A percentile compares a stretch with the other conserved stretches of the same genome.
phyloP scores from a whole-genome alignment of 371 early-diverging fungal species.

The Mucor sp. region DNA sequence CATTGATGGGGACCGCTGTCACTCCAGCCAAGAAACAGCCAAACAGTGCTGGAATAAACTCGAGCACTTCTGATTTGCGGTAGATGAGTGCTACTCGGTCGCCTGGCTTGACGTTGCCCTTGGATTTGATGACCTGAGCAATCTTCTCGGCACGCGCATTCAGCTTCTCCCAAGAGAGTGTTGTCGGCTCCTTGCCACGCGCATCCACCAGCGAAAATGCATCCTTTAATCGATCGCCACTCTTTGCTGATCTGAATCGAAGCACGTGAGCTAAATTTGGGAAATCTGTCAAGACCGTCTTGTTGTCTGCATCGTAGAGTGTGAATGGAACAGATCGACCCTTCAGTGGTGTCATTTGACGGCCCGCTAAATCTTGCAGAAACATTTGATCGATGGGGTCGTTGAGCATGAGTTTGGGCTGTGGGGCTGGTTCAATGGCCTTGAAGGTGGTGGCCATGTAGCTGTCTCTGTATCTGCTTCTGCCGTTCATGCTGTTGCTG shows the following conservation, averaged over 20 bases:
- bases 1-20: constrained; percentile 83
- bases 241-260: constrained; percentile 55
- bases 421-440: constrained; percentile 48
- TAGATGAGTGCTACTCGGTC: constrained; percentile 81
- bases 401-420: constrained; percentile 26
- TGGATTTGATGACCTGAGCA: constrained; percentile 62
- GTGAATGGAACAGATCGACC: constrained; percentile 18
- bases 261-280: constrained; percentile 59
- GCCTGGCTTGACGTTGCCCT: constrained; percentile 57
- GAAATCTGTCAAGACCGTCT: constrained; percentile 44
- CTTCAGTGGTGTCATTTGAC: constrained; percentile 34
- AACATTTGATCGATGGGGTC: constrained; percentile 34
- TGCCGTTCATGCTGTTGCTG: constrained; percentile 30
- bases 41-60: constrained; percentile 76
- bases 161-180: constrained; percentile 76
- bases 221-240: constrained; percentile 37
- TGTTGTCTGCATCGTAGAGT: constrained; percentile 27
- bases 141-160: constrained; percentile 72
- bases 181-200: constrained; percentile 70
- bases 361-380: constrained; percentile 42
- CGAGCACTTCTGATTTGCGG: constrained; percentile 77
- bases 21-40: constrained; percentile 83
- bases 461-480: constrained; percentile 44
- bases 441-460: constrained; percentile 49
- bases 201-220: constrained; percentile 77